These are phyloP conservation scores for Schizosaccharomyces cryophilus DNA, from an alignment of 805 yeast genomes.

Conservation along the genomic window DNA sequence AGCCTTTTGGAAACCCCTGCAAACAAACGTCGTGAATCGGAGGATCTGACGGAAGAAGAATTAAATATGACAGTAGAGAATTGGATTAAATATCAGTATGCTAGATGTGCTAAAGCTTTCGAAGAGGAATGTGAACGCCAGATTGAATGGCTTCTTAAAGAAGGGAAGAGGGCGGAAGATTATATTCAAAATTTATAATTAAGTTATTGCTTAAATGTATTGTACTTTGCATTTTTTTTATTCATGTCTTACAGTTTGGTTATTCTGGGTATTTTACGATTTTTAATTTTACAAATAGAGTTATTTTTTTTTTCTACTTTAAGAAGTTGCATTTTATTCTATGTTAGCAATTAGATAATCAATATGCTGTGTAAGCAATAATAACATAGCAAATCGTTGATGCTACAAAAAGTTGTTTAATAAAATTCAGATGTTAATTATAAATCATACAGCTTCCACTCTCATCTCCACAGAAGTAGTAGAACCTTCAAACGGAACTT, in stretches of 20 bases:
- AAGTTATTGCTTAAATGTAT: background rate
- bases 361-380: background rate
- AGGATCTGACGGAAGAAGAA: background rate
- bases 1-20: background rate
- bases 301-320: background rate
- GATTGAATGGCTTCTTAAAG: background rate
- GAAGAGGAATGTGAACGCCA: background rate
- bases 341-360: background rate
- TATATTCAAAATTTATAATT: background rate
- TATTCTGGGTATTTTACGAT: background rate
- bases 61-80: background rate
- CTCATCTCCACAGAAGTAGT: background rate
- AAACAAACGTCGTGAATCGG: background rate
- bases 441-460: background rate
- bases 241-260: too few species aligned
- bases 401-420: background rate
- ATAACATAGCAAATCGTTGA: background rate
- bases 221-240: background rate
- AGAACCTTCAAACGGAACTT: background rate
- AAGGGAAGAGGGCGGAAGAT: constrained; percentile 1
- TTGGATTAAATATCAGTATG: background rate
- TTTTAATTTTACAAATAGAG: background rate
- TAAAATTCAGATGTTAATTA: background rate
- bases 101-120: background rate
- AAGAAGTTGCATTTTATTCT: background rate